Percentiles rank a stretch among this genome's conserved stretches.
These are phyloP conservation scores for Nannizziopsis barbatae DNA, from an alignment of 2,329 filamentous ascomycete genomes.

Conservation along the genomic window DNA sequence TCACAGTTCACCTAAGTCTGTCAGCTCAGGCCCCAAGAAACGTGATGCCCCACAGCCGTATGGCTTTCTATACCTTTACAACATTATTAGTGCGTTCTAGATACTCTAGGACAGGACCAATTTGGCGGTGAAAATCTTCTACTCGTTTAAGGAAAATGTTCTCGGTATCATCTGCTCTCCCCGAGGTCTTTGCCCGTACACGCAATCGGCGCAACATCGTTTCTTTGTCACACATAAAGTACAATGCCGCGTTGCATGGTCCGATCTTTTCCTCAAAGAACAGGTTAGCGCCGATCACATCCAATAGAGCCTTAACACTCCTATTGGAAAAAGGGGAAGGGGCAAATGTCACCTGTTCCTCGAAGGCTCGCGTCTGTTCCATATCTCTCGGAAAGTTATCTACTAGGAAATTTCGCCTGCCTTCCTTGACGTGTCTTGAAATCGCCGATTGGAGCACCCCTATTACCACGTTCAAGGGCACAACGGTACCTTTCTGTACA, in stretches of 20 bases:
- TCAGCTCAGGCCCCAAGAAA: neutral
- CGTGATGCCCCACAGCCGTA: neutral
- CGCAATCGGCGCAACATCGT: conserved; percentile 3
- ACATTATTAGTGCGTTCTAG: neutral
- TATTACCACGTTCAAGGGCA: neutral
- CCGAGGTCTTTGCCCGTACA: neutral
- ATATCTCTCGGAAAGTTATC: conserved; percentile 9
- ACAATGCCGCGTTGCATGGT: neutral
- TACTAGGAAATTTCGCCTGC: conserved; percentile 6
- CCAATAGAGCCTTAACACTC: too few species aligned
- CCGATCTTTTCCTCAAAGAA: too few species aligned
- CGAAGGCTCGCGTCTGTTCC: conserved; percentile 5
- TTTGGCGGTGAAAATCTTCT: conserved; percentile 1
- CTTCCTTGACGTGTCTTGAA: neutral
- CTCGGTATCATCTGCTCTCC: conserved; percentile 3
- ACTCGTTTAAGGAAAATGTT: neutral
- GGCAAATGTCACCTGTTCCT: conserved; percentile 1
- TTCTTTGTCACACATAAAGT: conserved; percentile 1
- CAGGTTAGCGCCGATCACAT: too few species aligned
- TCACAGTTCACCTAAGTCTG: neutral
- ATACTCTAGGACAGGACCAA: neutral
- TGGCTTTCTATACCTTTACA: neutral
- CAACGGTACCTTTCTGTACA: conserved; percentile 1
- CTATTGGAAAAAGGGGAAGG: too few species aligned
- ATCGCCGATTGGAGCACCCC: neutral